These are phyloP conservation scores for Baudoinia panamericana DNA, from an alignment of 495 filamentous ascomycete genomes.

Conservation along the genomic window DNA sequence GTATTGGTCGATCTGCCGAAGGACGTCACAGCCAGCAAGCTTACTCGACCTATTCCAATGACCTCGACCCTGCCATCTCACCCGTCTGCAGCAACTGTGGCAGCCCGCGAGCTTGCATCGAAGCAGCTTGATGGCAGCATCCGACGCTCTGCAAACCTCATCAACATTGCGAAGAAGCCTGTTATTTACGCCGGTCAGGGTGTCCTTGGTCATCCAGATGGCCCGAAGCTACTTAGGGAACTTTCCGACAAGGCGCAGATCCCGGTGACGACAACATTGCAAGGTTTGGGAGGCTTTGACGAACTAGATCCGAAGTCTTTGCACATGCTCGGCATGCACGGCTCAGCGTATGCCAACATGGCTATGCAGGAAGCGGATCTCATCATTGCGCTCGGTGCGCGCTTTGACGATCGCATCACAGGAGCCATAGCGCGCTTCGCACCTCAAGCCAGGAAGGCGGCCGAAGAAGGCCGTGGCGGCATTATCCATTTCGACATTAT, in stretches of 20 bases:
- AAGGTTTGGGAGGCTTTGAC: constrained; percentile 65
- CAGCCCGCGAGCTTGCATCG: constrained; percentile 43
- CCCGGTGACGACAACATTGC: constrained; percentile 66
- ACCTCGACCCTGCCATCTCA: constrained; percentile 47
- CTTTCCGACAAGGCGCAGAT: constrained; percentile 62
- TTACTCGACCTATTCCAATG: constrained; percentile 56
- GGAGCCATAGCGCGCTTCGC: constrained; percentile 51
- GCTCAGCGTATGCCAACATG: constrained; percentile 66
- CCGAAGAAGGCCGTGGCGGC: constrained; percentile 55
- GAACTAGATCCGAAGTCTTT: constrained; percentile 63
- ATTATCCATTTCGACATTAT: constrained; percentile 74
- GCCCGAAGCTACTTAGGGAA: constrained; percentile 51
- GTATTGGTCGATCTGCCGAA: constrained; percentile 70
- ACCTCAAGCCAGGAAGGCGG: constrained; percentile 52
- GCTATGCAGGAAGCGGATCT: constrained; percentile 67
- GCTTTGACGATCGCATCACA: constrained; percentile 71
- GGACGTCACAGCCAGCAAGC: constrained; percentile 57
- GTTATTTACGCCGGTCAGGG: constrained; percentile 67
- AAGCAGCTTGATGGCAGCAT: constrained; percentile 49
- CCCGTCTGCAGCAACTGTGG: constrained; percentile 57
- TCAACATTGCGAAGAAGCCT: constrained; percentile 65
- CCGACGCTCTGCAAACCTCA: constrained; percentile 47
- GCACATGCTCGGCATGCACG: constrained; percentile 79
- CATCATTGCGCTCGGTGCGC: constrained; percentile 61
- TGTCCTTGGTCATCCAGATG: constrained; percentile 48